These are phyloP conservation scores for Toxicodendron radicans DNA, from an alignment of 345 rosid species.

Conservation along the genomic window DNA sequence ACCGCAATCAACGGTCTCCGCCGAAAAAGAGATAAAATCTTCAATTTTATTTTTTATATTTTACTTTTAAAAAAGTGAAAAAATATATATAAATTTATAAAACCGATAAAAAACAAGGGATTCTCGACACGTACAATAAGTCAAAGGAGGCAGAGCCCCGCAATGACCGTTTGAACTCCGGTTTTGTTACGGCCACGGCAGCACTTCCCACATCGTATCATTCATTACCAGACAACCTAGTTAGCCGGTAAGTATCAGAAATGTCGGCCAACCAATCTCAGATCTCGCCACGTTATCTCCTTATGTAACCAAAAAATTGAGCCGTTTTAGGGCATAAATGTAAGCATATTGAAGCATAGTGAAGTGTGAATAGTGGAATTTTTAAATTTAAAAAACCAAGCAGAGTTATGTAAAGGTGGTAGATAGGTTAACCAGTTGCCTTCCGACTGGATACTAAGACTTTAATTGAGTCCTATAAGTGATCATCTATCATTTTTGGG, in stretches of 20 bases:
- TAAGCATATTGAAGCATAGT: background rate
- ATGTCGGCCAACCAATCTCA: background rate
- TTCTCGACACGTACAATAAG: conserved; percentile 31
- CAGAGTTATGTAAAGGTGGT: background rate
- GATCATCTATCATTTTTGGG: too few species aligned
- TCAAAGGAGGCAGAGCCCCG: conserved; percentile 58
- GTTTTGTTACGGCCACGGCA: conserved; percentile 57
- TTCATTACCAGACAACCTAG: background rate
- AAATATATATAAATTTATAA: background rate
- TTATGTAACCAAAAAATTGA: too few species aligned
- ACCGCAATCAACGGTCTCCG: conserved; percentile 97
- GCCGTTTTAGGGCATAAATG: too few species aligned
- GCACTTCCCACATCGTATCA: background rate
- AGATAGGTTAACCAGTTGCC: too few species aligned
- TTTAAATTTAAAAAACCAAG: background rate
- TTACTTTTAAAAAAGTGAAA: background rate
- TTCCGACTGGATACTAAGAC: too few species aligned
- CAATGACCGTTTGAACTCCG: conserved; percentile 51
- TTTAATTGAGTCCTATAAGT: too few species aligned
- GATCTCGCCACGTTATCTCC: conserved; percentile 22
- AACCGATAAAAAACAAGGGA: conserved; percentile 4
- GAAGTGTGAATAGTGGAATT: too few species aligned
- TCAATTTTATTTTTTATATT: background rate
- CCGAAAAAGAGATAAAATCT: conserved; percentile 39
- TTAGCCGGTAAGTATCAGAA: background rate